Evolutionary conservation across 352 stramenopile species (phyloP).

Genomic region (Aphanomyces stellatus): DNA sequence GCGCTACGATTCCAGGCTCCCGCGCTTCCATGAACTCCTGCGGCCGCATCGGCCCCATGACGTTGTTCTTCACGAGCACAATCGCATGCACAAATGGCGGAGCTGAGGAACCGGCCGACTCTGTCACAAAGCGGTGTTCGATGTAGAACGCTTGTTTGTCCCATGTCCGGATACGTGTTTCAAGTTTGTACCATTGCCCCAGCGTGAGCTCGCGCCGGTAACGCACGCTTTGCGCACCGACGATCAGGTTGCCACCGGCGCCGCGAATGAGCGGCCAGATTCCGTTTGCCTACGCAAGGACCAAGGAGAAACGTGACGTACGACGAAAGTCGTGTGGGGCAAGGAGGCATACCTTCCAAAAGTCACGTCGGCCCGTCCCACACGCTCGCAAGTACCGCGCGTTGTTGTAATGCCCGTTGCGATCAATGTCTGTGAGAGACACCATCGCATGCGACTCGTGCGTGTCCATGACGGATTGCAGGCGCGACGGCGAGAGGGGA

Average conservation of each 20-base stretch:
- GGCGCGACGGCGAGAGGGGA: conserved; percentile 22
- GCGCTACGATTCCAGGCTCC: conserved; percentile 26
- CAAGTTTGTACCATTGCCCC: conserved; percentile 51
- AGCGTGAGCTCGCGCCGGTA: conserved; percentile 75
- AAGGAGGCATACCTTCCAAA: conserved; percentile 59
- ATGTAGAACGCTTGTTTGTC: conserved; percentile 79
- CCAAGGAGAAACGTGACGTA: background rate
- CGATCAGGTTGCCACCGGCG: conserved; percentile 61
- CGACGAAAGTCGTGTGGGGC: background rate
- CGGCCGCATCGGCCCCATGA: conserved; percentile 53
- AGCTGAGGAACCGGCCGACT: too few relatives aligned
- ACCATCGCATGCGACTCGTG: conserved; percentile 44
- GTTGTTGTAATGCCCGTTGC: conserved; percentile 83
- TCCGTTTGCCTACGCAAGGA: conserved; percentile 43
- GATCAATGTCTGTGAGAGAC: conserved; percentile 60
- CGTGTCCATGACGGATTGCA: conserved; percentile 37
- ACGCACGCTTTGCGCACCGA: conserved; percentile 69
- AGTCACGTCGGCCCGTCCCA: conserved; percentile 59
- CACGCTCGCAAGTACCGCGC: conserved; percentile 78
- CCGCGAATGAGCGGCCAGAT: conserved; percentile 54
- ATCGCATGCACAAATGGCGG: conserved; percentile 86
- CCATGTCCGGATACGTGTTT: conserved; percentile 73
- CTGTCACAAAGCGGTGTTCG: conserved; percentile 75
- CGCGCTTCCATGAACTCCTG: conserved; percentile 51
- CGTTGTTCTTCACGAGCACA: conserved; percentile 81